Evolutionary conservation across 2,329 filamentous ascomycete species (phyloP), one percentile per base, ranked within the genome.

Genomic region (Alternaria consortialis): DNA sequence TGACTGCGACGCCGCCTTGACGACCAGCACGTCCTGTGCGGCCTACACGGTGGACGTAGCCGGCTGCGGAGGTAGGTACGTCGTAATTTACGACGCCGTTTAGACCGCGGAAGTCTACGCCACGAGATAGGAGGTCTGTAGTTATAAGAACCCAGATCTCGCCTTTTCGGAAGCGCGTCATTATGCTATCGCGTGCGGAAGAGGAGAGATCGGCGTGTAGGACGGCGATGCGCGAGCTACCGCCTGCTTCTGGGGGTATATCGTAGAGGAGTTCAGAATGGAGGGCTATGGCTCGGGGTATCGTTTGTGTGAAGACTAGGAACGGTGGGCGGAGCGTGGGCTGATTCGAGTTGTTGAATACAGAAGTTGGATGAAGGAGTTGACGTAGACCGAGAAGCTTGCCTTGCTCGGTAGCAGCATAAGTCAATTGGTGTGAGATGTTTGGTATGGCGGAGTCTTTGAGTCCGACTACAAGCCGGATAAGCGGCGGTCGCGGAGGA

Each of bases 31-130:
- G 87, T 0, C 94, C 95, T 0, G 95, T 98, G 47, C 95, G 87
- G 0, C 95, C 95, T 0, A 95, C 93, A 11, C 95, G 91, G 80
- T 99, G 95, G 7, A 99, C 91, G 75, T 99, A 99, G 1, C 88
- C 89, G 0, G 94, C 94, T 5, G 91, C 91, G 0, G 91, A 94
- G n/a, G 90, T 92, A 0, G 95, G 95, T 8, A 97, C 93, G 77
- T 99, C 95, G 80, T 97, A 99, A 80, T 98, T 99, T 53, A 99
- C 91, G 0, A 99, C 94, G 46, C 94, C 93, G 73, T 97, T 97
- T 65, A 99, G 90, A 51, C 95, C 95, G 8, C 91, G 89, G 81
- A 99, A 97, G 79, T 99, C 95, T 40, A 99, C 90, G 20, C 95
- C 95, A 34, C 95, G 91, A 15, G 94, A 91, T 11, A 99, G 84